These are phyloP conservation scores for Austropuccinia psidii DNA, from an alignment of 1,284 basidiomycete species.

Conservation along the genomic window DNA sequence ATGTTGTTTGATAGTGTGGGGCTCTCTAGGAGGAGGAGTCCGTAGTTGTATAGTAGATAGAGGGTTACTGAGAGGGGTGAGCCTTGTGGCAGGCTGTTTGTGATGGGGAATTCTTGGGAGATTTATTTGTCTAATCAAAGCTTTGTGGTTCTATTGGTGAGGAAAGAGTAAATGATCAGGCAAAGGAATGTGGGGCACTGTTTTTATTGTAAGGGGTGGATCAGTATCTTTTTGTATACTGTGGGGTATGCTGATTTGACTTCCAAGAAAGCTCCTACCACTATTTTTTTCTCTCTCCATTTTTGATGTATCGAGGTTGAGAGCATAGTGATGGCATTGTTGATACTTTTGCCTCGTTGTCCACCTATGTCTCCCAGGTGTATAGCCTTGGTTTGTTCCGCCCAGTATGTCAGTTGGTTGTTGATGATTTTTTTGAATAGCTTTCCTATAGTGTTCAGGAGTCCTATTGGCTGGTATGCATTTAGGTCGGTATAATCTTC, in stretches of 20 bases:
- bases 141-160: background rate
- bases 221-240: background rate
- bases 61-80: background rate
- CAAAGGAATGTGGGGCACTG: background rate
- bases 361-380: background rate
- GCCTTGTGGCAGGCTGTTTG: background rate
- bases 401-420: background rate
- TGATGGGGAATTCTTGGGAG: background rate
- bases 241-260: slow-evolving; percentile 13
- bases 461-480: background rate
- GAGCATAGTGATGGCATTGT: too few relatives aligned
- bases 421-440: background rate
- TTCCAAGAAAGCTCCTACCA: background rate
- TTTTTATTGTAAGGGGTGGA: background rate
- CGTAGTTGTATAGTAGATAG: background rate
- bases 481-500: background rate
- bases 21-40: background rate
- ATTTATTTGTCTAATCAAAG: background rate
- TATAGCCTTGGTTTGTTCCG: background rate
- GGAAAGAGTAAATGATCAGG: background rate
- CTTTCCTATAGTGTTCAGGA: background rate
- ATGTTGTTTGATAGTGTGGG: too few relatives aligned
- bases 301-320: too few relatives aligned
- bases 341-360: background rate
- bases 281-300: slow-evolving; percentile 6